Evolutionary conservation across 208 protist genomes (phyloP).

Genomic region (Acanthamoeba healyi): DNA sequence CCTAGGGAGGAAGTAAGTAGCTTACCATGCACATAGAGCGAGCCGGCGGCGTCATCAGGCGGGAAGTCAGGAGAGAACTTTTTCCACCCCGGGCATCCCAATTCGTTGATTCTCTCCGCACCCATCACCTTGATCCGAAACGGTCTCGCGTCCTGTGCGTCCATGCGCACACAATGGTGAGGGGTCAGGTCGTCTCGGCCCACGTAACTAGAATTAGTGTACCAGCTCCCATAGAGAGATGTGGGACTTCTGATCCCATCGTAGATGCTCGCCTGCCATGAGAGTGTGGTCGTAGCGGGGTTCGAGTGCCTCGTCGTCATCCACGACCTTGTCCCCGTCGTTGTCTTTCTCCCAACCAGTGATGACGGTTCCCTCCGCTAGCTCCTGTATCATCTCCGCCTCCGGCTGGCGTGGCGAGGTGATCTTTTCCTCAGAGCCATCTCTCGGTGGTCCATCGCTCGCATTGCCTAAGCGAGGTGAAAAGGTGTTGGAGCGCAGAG

Average conservation of each 20-base stretch:
- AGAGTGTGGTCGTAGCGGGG: conserved; percentile 5
- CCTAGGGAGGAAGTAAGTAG: not conserved
- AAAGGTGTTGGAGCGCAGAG: not conserved
- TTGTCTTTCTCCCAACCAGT: not conserved
- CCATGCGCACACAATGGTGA: too few relatives aligned
- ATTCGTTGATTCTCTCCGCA: not conserved
- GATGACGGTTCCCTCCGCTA: not conserved
- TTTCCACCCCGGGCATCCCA: not conserved
- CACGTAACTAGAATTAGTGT: not conserved
- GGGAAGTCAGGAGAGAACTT: conserved; percentile 5
- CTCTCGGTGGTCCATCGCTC: not conserved
- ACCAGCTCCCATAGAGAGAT: conserved; percentile 32
- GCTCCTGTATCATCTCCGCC: not conserved
- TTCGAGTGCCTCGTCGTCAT: not conserved
- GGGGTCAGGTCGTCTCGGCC: not conserved
- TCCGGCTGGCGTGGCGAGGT: not conserved
- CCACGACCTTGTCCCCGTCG: not conserved
- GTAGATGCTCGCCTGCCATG: not conserved
- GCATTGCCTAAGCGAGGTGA: not conserved
- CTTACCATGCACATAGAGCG: not conserved
- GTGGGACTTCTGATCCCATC: conserved; percentile 3
- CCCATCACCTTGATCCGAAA: conserved; percentile 3
- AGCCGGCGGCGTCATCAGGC: not conserved
- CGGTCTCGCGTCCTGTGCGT: not conserved
- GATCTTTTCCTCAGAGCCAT: not conserved